Percentiles rank a stretch among this genome's conserved stretches.
Conservation (phyloP, 352 stramenopile genomes). For the Phytophthora pisi region DNA sequence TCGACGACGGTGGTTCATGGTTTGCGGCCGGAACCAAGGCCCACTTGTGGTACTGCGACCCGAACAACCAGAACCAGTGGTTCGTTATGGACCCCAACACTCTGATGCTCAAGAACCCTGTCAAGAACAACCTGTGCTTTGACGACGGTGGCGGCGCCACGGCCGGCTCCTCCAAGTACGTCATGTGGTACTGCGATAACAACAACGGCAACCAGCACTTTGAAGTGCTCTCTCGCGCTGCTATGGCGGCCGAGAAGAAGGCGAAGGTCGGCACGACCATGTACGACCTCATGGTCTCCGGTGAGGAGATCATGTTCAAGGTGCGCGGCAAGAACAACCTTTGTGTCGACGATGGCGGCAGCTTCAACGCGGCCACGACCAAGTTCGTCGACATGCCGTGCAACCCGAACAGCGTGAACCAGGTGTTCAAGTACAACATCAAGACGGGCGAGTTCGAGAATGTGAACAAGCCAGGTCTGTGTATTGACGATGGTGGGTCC, state of each 20-base stretch:
- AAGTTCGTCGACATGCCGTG: constrained; percentile 32
- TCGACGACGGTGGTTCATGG: constrained; percentile 28
- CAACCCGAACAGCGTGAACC: constrained; percentile 34
- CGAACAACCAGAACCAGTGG: constrained; percentile 31
- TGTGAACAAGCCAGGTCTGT: constrained; percentile 20
- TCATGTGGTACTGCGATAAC: constrained; percentile 26
- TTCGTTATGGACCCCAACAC: constrained; percentile 29
- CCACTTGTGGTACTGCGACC: constrained; percentile 33
- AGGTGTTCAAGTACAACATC: constrained; percentile 35
- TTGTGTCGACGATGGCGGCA: constrained; percentile 43
- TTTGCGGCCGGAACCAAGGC: constrained; percentile 14
- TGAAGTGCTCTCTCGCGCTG: constrained; percentile 15
- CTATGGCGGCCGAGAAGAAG: constrained; percentile 25
- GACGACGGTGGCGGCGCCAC: constrained; percentile 26
- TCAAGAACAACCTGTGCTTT: constrained; percentile 37
- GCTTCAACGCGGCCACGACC: constrained; percentile 19
- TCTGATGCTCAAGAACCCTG: constrained; percentile 33
- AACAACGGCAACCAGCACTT: constrained; percentile 29
- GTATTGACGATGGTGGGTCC: constrained; percentile 16
- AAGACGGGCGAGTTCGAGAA: constrained; percentile 18
- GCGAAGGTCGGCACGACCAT: constrained; percentile 15
- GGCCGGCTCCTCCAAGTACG: constrained; percentile 16
- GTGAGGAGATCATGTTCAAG: constrained; percentile 31
- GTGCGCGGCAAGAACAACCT: constrained; percentile 32
- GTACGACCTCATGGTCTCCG: constrained; percentile 29